Conservation (phyloP, 306 rosid genomes). For the Begonia peltatifolia region DNA sequence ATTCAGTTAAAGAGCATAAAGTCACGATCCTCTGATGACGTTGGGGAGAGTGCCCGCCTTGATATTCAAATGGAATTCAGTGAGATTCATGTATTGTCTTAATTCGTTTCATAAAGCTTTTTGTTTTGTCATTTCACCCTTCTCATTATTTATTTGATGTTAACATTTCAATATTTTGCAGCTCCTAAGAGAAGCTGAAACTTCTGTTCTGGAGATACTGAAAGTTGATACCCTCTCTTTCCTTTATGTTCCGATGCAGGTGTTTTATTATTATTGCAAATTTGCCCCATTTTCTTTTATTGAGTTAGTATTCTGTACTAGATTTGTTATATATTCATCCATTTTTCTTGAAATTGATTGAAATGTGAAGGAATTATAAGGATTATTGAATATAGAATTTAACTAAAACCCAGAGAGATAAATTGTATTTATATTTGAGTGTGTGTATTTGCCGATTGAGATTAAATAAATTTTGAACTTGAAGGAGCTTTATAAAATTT, state of each 20-base stretch:
- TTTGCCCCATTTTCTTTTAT: no score
- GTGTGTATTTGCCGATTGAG: no score
- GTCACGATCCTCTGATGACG: constrained; percentile 64
- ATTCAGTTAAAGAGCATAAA: constrained; percentile 67
- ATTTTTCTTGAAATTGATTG: no score
- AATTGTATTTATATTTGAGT: no score
- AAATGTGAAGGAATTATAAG: no score
- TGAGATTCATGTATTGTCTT: constrained; percentile 79
- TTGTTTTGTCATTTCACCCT: constrained; percentile 13
- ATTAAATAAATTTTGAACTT: no score
- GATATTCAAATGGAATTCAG: constrained; percentile 85
- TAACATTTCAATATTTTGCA: constrained; percentile 21
- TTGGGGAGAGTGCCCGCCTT: constrained; percentile 82
- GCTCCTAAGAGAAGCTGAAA: constrained; percentile 74
- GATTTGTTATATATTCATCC: no score
- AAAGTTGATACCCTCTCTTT: constrained; percentile 70
- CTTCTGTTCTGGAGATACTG: constrained; percentile 81
- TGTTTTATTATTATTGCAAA: constrained; percentile 17
- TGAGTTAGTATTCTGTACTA: no score
- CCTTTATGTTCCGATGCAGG: constrained; percentile 72
- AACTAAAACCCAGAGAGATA: no score
- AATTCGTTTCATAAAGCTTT: not conserved
- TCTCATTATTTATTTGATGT: constrained; percentile 13
- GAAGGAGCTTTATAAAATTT: no score
- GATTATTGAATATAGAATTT: no score